Conservation (phyloP, 192 early-diverging fungal species). For the Rhizophagus clarus region DNA sequence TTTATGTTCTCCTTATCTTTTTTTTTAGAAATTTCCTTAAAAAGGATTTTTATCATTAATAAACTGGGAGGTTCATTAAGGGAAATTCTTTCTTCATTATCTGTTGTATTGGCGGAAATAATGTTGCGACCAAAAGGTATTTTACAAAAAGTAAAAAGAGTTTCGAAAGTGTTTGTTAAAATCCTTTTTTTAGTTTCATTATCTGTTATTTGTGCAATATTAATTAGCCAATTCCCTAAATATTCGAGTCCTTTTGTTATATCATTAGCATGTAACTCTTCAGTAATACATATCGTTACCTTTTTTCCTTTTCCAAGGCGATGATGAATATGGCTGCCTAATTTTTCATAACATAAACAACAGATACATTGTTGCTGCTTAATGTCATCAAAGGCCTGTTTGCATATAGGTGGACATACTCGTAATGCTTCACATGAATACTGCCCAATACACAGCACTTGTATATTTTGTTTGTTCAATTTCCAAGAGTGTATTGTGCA, state of each 20-base stretch:
- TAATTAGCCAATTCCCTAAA: not conserved
- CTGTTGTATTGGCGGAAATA: too few relatives aligned
- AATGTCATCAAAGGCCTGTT: not conserved
- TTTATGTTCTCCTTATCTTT: too few relatives aligned
- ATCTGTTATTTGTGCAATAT: not conserved
- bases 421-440: not conserved
- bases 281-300: not conserved
- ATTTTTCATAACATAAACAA: not conserved
- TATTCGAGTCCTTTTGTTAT: not conserved
- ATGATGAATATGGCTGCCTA: not conserved
- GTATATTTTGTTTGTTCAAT: not conserved
- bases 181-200: not conserved
- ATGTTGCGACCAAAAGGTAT: too few relatives aligned
- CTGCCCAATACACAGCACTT: not conserved
- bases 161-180: not conserved
- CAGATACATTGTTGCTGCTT: not conserved
- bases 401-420: not conserved
- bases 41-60: too few relatives aligned
- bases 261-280: not conserved
- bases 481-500: not conserved
- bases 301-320: not conserved
- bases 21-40: too few relatives aligned
- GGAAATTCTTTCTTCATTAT: too few relatives aligned
- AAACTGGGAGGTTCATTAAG: too few relatives aligned
- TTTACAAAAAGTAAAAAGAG: too few relatives aligned